These are phyloP conservation scores for Saccharum hybrid DNA, from an alignment of 202 grass and related monocot species.

Conservation along the genomic window DNA sequence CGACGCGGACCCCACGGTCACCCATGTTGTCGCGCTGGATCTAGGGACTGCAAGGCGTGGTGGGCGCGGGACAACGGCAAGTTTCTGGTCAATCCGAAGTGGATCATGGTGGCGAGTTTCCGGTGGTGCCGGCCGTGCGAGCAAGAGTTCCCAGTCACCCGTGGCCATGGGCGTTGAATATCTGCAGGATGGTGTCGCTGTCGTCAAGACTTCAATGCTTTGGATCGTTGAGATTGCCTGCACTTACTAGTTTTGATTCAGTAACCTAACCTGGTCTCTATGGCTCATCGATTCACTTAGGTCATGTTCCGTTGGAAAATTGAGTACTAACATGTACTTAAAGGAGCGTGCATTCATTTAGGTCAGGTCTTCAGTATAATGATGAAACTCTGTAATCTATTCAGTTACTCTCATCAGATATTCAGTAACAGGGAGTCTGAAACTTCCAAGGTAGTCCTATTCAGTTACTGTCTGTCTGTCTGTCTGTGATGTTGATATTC, in stretches of 20 bases:
- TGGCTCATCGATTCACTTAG: not conserved
- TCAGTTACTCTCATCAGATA: too few relatives aligned
- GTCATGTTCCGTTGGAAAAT: too few relatives aligned
- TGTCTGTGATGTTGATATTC: too few relatives aligned
- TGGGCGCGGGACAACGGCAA: slow-evolving; percentile 63
- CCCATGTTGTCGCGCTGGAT: slow-evolving; percentile 59
- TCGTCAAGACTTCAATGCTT: not conserved
- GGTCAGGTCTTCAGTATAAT: too few relatives aligned
- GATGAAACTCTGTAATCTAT: too few relatives aligned
- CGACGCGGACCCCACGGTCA: slow-evolving; percentile 48
- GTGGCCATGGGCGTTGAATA: not conserved
- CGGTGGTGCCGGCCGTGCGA: slow-evolving; percentile 59
- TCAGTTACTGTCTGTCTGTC: too few relatives aligned
- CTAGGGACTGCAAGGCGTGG: slow-evolving; percentile 46
- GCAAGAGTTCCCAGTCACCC: slow-evolving; percentile 39
- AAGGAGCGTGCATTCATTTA: too few relatives aligned
- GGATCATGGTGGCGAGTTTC: slow-evolving; percentile 62
- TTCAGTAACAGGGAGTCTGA: too few relatives aligned
- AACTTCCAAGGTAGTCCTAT: too few relatives aligned
- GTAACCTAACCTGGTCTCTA: not conserved
- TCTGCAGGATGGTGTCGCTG: not conserved
- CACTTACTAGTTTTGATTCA: not conserved
- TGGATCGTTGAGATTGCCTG: not conserved
- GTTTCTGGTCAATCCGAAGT: slow-evolving; percentile 55
- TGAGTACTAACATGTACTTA: too few relatives aligned